Evolutionary conservation across 345 rosid species (phyloP).

Genomic region (Excoecaria cochinchinensis): DNA sequence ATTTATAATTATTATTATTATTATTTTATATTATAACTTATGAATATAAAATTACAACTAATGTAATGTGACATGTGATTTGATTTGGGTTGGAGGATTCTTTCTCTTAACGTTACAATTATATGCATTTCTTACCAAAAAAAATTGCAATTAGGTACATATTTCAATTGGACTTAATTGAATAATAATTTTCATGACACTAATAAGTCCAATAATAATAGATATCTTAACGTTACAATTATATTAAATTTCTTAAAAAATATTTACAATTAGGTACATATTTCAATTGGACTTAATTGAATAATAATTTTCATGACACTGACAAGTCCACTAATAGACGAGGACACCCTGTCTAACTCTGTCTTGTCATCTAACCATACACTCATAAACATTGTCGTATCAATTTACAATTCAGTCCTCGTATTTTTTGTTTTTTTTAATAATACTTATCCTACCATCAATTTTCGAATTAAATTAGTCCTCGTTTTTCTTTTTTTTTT

Average conservation of each 20-base stretch:
- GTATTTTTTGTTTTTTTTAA: too few relatives aligned
- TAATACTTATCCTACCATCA: too few relatives aligned
- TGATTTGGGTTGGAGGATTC: neutral
- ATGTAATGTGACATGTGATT: neutral
- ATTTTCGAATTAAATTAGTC: too few relatives aligned
- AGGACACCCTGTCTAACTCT: conserved; percentile 26
- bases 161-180: neutral
- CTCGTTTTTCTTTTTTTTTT: too few relatives aligned
- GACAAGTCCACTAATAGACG: conserved; percentile 28
- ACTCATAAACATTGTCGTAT: too few relatives aligned
- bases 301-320: conserved; percentile 13
- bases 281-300: neutral
- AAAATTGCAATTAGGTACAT: too few relatives aligned
- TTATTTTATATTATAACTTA: too few relatives aligned
- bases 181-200: conserved; percentile 12
- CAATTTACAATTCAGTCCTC: too few relatives aligned
- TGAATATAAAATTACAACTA: neutral
- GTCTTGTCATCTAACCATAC: neutral
- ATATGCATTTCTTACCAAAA: too few relatives aligned
- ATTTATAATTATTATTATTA: neutral
- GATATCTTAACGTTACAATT: conserved; percentile 6
- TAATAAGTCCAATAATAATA: conserved; percentile 22
- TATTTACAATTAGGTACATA: too few relatives aligned
- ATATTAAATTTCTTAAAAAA: too few relatives aligned
- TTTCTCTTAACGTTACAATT: too few relatives aligned